Conservation (phyloP, 371 early-diverging fungal species). For the Cokeromyces recurvatus region DNA sequence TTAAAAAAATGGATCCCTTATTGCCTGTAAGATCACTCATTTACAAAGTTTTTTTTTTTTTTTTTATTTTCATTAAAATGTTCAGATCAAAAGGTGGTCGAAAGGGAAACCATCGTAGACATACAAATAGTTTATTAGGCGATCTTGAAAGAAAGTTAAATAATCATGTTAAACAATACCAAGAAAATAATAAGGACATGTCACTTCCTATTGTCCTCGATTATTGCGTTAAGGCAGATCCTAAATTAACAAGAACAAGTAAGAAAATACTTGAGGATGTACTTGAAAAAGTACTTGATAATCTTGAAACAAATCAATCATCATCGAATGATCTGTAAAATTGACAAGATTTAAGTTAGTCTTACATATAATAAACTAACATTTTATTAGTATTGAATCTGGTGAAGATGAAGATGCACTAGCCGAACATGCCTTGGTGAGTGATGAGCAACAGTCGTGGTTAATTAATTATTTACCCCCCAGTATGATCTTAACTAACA, state of each 20-base stretch:
- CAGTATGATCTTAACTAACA: constrained; percentile 10
- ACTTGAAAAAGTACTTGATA: constrained; percentile 35
- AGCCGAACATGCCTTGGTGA: constrained; percentile 43
- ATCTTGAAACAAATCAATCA: too few relatives aligned
- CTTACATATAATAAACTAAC: too few relatives aligned
- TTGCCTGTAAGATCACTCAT: too few relatives aligned
- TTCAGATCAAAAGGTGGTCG: constrained; percentile 8
- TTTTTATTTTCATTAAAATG: background rate
- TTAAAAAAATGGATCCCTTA: too few relatives aligned
- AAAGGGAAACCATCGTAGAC: too few relatives aligned
- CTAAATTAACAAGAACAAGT: constrained; percentile 44
- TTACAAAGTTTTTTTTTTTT: constrained; percentile 4
- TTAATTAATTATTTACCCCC: constrained; percentile 17
- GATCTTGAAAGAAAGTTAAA: constrained; percentile 25
- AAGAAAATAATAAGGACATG: constrained; percentile 29
- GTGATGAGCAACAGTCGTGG: constrained; percentile 20
- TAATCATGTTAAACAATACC: constrained; percentile 28
- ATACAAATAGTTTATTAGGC: constrained; percentile 22
- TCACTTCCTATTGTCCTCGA: constrained; percentile 28
- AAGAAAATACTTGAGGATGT: constrained; percentile 38
- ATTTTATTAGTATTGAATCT: too few relatives aligned
- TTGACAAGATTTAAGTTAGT: too few relatives aligned
- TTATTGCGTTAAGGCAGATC: constrained; percentile 44
- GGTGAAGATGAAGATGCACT: constrained; percentile 35
- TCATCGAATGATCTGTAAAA: too few relatives aligned